These are phyloP conservation scores for Goniomonas avonlea DNA, from an alignment of 78 protist species.

Conservation along the genomic window DNA sequence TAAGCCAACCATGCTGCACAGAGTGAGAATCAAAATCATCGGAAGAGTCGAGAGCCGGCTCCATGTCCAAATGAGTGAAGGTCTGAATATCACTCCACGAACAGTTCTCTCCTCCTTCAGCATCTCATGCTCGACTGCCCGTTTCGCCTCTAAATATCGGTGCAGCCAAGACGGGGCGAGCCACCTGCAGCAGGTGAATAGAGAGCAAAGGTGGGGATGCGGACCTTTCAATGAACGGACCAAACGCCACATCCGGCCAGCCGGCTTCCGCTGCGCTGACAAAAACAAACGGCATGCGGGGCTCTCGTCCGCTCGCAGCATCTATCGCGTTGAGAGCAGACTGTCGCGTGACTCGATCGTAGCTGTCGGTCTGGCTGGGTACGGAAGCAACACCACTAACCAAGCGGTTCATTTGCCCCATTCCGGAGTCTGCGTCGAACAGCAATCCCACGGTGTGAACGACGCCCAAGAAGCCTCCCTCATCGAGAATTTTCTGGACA, in stretches of 20 bases:
- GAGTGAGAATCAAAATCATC: too few species aligned
- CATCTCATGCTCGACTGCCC: conserved; percentile 4
- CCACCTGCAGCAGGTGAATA: too few species aligned
- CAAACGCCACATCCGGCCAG: too few species aligned
- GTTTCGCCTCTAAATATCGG: conserved; percentile 3
- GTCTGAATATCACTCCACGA: too few species aligned
- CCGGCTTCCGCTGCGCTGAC: conserved; percentile 11
- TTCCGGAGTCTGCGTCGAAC: too few species aligned
- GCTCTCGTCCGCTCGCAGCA: neutral
- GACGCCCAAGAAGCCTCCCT: conserved; percentile 15
- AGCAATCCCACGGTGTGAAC: conserved; percentile 18
- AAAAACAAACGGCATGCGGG: neutral
- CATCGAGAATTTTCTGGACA: neutral
- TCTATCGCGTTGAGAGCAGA: conserved; percentile 16
- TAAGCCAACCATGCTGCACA: too few species aligned
- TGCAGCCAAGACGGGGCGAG: too few species aligned
- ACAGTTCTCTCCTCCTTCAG: neutral
- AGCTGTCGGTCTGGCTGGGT: neutral
- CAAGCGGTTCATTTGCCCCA: neutral
- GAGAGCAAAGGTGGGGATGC: too few species aligned
- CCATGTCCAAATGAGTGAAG: too few species aligned
- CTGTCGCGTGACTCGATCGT: conserved; percentile 23
- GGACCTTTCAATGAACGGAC: too few species aligned
- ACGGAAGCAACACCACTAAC: too few species aligned
- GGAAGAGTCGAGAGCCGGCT: too few species aligned